Percentiles rank a stretch among this genome's conserved stretches.
Evolutionary conservation across 208 protist species (phyloP).

Genomic region (Leptomonas pyrrhocoris): DNA sequence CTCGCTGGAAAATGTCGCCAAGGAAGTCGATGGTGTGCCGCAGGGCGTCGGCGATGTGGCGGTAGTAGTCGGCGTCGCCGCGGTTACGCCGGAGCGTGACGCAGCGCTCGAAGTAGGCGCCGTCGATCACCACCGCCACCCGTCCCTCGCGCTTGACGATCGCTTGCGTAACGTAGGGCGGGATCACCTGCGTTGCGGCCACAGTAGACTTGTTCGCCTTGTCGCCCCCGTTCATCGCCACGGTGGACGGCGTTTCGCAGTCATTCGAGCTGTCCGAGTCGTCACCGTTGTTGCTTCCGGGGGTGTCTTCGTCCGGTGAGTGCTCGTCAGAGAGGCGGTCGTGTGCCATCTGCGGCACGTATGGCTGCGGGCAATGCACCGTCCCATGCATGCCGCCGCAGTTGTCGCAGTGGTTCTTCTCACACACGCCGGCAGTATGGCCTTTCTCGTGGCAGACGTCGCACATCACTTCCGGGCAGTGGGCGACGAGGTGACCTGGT

Average conservation of each 20-base stretch:
- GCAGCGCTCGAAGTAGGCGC: constrained; percentile 87
- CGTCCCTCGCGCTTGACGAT: constrained; percentile 37
- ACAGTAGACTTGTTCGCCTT: not conserved
- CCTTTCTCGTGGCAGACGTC: constrained; percentile 76
- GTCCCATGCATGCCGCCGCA: constrained; percentile 55
- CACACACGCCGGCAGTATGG: constrained; percentile 76
- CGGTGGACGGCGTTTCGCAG: not conserved
- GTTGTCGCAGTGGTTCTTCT: constrained; percentile 44
- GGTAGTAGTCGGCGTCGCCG: constrained; percentile 60
- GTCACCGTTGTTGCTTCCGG: constrained; percentile 14
- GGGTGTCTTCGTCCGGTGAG: constrained; percentile 8
- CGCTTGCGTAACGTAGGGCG: constrained; percentile 44
- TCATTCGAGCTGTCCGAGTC: not conserved
- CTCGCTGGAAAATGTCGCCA: constrained; percentile 78
- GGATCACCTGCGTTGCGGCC: constrained; percentile 22
- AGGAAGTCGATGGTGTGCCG: constrained; percentile 75
- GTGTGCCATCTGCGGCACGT: constrained; percentile 10
- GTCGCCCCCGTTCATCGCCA: not conserved
- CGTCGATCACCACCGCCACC: constrained; percentile 84
- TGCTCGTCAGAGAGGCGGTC: constrained; percentile 27
- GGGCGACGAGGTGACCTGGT: constrained; percentile 74
- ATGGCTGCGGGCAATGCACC: constrained; percentile 34
- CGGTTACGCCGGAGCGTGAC: constrained; percentile 36
- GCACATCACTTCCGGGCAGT: constrained; percentile 77
- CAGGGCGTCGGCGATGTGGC: constrained; percentile 49